Evolutionary conservation across 192 early-diverging fungal genomes (phyloP), one percentile per base, ranked within the genome.

Genomic region (Podila epicladia): DNA sequence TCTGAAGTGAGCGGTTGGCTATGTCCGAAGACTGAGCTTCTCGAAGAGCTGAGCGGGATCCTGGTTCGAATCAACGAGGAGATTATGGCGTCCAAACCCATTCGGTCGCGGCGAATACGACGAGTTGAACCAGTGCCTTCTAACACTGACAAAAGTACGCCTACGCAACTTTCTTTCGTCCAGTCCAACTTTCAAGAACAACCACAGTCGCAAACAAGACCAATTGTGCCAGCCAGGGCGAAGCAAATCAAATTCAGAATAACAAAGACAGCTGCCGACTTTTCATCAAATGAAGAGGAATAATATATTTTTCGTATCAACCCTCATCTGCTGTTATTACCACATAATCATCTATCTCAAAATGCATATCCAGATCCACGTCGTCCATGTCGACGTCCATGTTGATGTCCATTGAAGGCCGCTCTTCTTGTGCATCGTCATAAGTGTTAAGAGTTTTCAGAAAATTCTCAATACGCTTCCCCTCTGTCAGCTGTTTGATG

Each of bases 41-140:
- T 51, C n/a, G 50, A 51, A 19, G 50, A 51, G 50, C 50, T 51
- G 50, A 51, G 50, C 50, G 15, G n/a, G 50, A 51, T 51, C 50
- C 50, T 51, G 15, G 50, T 51, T 22, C 50, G 50, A 17, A 51
- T 51, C 4, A 51, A 51, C n/a, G 50, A 6, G 50, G 50, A 51
- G 50, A 51, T 51, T 19, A 51, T 22, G n/a, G 50, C 15, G 2
- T 51, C 50, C 50, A 51, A 51, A 51, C n/a, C 50, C 50, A 7
- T n/a, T n/a, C 50, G n/a, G 50, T 51, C 50, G 50, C 50, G n/a
- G 3, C 50, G 50, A 51, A 17, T 19, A n/a, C n/a, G 50, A 19
- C 15, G 50, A 51, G 19, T 22, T n/a, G 50, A 51, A 51, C 50
- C 17, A 51, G 50, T n/a, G 50, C n/a, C 50, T 17, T 51, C 50